phyloP scores from a whole-genome alignment of 1,139 yeast species.

The Geotrichum fermentans region DNA sequence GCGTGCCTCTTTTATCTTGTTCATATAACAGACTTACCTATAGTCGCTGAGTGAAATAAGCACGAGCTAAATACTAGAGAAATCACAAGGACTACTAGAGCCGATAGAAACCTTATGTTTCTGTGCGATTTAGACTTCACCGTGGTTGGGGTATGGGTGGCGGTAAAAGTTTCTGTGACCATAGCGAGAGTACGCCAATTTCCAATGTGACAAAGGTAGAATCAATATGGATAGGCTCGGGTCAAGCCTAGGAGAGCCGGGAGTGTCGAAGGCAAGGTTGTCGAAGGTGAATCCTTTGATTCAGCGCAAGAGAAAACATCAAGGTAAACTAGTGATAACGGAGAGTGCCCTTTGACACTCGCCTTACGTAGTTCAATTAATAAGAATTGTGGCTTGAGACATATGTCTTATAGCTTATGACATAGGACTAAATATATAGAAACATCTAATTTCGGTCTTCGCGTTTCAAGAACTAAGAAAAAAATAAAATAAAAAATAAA shows the following conservation, averaged over 20 bases:
- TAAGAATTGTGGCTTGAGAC: neutral
- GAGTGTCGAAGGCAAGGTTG: too few relatives aligned
- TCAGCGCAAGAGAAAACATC: too few relatives aligned
- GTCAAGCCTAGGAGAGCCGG: too few relatives aligned
- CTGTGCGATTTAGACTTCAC: neutral
- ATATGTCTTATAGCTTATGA: neutral
- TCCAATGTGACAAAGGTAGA: too few relatives aligned
- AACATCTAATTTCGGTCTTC: too few relatives aligned
- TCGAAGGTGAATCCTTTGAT: too few relatives aligned
- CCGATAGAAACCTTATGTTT: neutral
- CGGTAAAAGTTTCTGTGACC: conserved; percentile 10
- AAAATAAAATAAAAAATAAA: neutral
- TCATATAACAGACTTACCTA: neutral
- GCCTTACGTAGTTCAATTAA: neutral
- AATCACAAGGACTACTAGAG: neutral
- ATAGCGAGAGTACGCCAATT: too few relatives aligned
- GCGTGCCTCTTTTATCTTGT: too few relatives aligned
- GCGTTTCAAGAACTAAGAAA: neutral
- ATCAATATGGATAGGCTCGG: too few relatives aligned
- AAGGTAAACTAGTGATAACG: neutral
- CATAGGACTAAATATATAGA: neutral
- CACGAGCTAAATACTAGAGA: conserved; percentile 3
- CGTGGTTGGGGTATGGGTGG: neutral
- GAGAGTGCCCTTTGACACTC: neutral
- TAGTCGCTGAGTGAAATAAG: neutral